Evolutionary conservation across 1,139 yeast species (phyloP).

Genomic region (Saccharomyces pastorianus): DNA sequence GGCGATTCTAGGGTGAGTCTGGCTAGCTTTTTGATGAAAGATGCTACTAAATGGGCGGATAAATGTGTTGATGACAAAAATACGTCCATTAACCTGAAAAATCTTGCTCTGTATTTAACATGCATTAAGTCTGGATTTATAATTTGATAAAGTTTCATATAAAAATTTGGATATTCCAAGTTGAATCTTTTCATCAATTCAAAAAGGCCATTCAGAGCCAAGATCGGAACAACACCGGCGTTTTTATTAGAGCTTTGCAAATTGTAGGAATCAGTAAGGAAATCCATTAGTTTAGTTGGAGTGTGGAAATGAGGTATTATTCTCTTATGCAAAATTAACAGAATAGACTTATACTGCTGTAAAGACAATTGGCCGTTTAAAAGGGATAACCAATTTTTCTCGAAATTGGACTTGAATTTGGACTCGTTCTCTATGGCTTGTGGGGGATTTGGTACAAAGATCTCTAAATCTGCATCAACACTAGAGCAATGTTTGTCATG

Average conservation of each 20-base stretch:
- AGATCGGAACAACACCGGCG: constrained; percentile 63
- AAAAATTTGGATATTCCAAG: constrained; percentile 89
- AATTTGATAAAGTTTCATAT: constrained; percentile 69
- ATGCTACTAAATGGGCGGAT: constrained; percentile 75
- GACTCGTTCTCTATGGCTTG: constrained; percentile 46
- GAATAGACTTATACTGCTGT: constrained; percentile 59
- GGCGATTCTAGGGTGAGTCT: constrained; percentile 71
- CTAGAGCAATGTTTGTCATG: constrained; percentile 32
- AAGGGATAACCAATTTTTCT: constrained; percentile 55
- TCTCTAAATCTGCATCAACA: constrained; percentile 30
- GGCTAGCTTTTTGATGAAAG: constrained; percentile 78
- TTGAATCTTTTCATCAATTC: constrained; percentile 75
- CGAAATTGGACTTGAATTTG: constrained; percentile 58
- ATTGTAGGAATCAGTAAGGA: constrained; percentile 77
- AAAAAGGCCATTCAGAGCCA: constrained; percentile 82
- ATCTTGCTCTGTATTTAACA: constrained; percentile 76
- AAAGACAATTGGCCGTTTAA: constrained; percentile 40
- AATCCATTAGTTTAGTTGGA: constrained; percentile 86
- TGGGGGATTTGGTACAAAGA: constrained; percentile 44
- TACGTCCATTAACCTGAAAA: constrained; percentile 76
- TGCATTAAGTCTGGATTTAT: constrained; percentile 69
- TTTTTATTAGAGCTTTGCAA: constrained; percentile 33
- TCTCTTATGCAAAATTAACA: constrained; percentile 70
- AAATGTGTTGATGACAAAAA: constrained; percentile 84
- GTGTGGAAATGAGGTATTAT: constrained; percentile 73